Evolutionary conservation across 2,329 filamentous ascomycete species (phyloP).

Genomic region (Neofusicoccum ribis): DNA sequence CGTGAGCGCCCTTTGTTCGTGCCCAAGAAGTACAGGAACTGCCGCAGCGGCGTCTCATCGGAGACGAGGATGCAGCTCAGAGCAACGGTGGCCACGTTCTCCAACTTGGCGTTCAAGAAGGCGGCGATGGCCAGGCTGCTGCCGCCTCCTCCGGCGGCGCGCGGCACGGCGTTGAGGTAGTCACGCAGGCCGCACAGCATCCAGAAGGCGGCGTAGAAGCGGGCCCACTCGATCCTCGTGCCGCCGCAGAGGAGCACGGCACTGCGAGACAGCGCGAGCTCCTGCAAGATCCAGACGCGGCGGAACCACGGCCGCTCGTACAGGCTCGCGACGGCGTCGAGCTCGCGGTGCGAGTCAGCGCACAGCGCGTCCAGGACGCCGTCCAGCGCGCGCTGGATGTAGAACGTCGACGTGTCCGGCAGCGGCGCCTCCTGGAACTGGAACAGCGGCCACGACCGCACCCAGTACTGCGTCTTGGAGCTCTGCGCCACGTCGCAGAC

Average conservation of each 20-base stretch:
- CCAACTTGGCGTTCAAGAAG: background rate
- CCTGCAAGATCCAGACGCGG: constrained; percentile 24
- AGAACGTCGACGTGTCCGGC: background rate
- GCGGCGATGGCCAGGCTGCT: background rate
- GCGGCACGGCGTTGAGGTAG: constrained; percentile 1
- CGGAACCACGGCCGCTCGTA: constrained; percentile 21
- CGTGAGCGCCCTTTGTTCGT: background rate
- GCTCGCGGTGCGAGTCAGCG: background rate
- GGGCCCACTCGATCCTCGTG: background rate
- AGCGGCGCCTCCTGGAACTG: background rate
- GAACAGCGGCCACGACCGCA: background rate
- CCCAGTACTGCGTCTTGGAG: background rate
- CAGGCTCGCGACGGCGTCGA: background rate
- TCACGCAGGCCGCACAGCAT: constrained; percentile 17
- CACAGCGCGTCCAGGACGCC: background rate
- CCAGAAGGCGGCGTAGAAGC: constrained; percentile 9
- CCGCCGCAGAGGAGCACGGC: background rate
- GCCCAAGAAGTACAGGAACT: constrained; percentile 8
- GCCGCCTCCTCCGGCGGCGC: background rate
- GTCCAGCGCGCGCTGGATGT: background rate
- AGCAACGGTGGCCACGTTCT: background rate
- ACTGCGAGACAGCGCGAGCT: constrained; percentile 13
- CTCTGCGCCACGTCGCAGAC: background rate
- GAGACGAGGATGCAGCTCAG: background rate
- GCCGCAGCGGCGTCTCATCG: background rate